Conservation (phyloP, 257 asterid species). For the Jacaranda mimosifolia region DNA sequence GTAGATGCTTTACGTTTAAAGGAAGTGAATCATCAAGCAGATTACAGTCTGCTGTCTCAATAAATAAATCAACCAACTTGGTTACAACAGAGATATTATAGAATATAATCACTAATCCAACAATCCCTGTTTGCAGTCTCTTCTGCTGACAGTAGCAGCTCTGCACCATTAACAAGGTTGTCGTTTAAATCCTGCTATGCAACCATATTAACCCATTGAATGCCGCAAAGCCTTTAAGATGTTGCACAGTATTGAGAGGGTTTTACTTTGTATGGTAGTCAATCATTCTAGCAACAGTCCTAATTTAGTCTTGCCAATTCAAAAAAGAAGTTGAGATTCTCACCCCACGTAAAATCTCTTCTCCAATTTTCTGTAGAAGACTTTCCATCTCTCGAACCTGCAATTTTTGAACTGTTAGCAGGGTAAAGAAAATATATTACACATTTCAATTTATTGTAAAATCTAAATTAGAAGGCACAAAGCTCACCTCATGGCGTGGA, state of each 20-base stretch:
- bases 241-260: neutral
- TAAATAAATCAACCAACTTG: conserved; percentile 21
- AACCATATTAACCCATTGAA: neutral
- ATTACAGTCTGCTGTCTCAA: neutral
- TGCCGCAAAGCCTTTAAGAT: conserved; percentile 8
- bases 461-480: conserved; percentile 20
- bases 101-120: neutral
- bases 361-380: conserved; percentile 74
- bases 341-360: conserved; percentile 88
- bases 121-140: conserved; percentile 3
- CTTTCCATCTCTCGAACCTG: conserved; percentile 92
- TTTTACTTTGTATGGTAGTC: neutral
- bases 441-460: conserved; percentile 20
- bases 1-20: neutral
- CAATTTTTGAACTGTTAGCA: conserved; percentile 21
- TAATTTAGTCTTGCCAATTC: conserved; percentile 15
- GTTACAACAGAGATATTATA: neutral
- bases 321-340: conserved; percentile 41
- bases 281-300: conserved; percentile 5
- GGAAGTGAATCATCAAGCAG: conserved; percentile 16
- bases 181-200: neutral
- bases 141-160: neutral
- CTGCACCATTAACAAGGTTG: conserved; percentile 6
- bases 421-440: neutral
- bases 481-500: conserved; percentile 84